Percentiles rank a stretch among this genome's conserved stretches.
Evolutionary conservation across 495 filamentous ascomycete species (phyloP).

Genomic region (Durotheca rogersii): DNA sequence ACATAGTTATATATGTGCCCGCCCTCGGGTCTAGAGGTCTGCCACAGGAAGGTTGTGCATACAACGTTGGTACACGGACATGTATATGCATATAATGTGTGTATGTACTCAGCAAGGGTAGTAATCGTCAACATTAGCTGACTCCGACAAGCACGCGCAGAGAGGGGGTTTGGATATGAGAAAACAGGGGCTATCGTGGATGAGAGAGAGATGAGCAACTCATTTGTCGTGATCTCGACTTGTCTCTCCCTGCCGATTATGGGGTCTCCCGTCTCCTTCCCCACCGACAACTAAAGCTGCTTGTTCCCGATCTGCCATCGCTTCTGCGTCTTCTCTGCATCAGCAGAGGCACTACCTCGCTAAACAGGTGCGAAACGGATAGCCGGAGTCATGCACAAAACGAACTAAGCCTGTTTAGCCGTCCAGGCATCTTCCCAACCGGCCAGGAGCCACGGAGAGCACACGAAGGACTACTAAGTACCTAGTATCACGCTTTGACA

Average conservation of each 20-base stretch:
- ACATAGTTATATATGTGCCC: too few species aligned
- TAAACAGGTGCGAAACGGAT: slow-evolving; percentile 17
- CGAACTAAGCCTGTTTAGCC: neutral
- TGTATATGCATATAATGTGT: too few species aligned
- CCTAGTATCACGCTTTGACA: slow-evolving; percentile 18
- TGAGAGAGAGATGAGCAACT: too few species aligned
- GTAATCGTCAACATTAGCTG: neutral
- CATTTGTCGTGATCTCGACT: too few species aligned
- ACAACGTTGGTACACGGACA: neutral
- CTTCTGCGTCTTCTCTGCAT: neutral
- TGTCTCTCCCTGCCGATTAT: too few species aligned
- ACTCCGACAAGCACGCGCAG: too few species aligned
- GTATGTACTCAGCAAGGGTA: neutral
- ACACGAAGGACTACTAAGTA: too few species aligned
- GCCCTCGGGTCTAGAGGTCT: too few species aligned
- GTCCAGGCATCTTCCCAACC: neutral
- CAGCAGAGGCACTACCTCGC: slow-evolving; percentile 9
- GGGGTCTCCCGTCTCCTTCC: neutral
- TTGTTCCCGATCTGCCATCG: neutral
- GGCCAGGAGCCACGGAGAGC: neutral
- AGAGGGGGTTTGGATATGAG: too few species aligned
- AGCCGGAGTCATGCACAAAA: neutral
- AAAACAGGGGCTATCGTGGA: neutral
- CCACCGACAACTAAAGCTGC: too few species aligned
- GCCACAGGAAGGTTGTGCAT: too few species aligned